Evolutionary conservation across 2,329 filamentous ascomycete species (phyloP).

Genomic region (Atkinsonella texensis): DNA sequence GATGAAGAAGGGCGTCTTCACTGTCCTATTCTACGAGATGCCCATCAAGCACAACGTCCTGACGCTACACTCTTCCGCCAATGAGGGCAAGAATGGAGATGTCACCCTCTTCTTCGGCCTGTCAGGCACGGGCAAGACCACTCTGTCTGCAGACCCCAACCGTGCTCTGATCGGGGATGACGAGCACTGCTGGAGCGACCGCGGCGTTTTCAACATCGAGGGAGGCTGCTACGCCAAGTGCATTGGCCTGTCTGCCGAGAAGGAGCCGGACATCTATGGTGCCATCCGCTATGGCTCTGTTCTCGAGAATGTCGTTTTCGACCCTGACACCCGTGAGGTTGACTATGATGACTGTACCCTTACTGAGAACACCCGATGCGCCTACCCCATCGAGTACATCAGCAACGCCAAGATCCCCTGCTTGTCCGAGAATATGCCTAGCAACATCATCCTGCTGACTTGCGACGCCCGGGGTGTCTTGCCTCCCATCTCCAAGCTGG

Average conservation of each 20-base stretch:
- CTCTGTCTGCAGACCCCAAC: slow-evolving; percentile 92
- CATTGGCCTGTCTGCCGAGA: slow-evolving; percentile 93
- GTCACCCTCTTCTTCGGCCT: slow-evolving; percentile 99
- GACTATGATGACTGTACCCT: slow-evolving; percentile 93
- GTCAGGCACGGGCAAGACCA: slow-evolving; percentile 97
- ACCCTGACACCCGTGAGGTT: slow-evolving; percentile 76
- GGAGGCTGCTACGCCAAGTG: slow-evolving; percentile 99
- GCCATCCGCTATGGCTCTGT: slow-evolving; percentile 96
- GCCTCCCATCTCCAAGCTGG: slow-evolving; percentile 94
- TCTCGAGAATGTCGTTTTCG: slow-evolving; percentile 97
- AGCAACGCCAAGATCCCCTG: slow-evolving; percentile 98
- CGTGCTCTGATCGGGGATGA: slow-evolving; percentile 94
- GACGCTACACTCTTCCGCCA: slow-evolving; percentile 95
- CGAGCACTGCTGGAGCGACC: slow-evolving; percentile 99
- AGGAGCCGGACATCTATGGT: slow-evolving; percentile 95
- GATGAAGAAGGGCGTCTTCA: slow-evolving; percentile 92
- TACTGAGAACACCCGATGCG: slow-evolving; percentile 96
- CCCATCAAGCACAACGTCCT: slow-evolving; percentile 98
- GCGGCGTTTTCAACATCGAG: slow-evolving; percentile 98
- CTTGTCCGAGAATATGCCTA: slow-evolving; percentile 73
- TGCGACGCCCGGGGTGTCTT: slow-evolving; percentile 96
- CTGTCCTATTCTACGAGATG: slow-evolving; percentile 99
- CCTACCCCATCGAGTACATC: slow-evolving; percentile 99
- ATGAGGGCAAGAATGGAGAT: slow-evolving; percentile 88
- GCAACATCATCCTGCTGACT: slow-evolving; percentile 95